phyloP scores from a whole-genome alignment of 768 basidiomycete species.

The Mycena filopes region DNA sequence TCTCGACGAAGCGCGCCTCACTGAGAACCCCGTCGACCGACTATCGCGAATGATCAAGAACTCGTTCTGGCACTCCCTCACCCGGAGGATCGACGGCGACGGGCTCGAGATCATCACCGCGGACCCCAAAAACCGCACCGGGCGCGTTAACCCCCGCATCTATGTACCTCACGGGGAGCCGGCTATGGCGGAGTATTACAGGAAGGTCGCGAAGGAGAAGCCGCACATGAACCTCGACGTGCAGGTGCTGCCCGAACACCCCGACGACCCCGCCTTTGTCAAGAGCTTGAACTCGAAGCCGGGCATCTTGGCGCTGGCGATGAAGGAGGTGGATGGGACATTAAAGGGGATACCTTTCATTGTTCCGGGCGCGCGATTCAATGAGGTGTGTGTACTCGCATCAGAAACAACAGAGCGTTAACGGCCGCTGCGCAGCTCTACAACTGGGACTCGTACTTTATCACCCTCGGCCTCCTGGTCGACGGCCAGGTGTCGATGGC shows the following conservation, averaged over 20 bases:
- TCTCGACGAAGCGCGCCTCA: constrained; percentile 97
- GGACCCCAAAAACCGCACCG: constrained; percentile 97
- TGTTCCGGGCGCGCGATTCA: constrained; percentile 95
- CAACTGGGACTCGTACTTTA: constrained; percentile 97
- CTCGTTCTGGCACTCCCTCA: constrained; percentile 98
- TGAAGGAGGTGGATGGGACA: constrained; percentile 89
- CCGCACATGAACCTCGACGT: constrained; percentile 96
- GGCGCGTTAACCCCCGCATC: constrained; percentile 89
- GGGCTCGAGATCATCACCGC: constrained; percentile 97
- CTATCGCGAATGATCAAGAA: constrained; percentile 97
- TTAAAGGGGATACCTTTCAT: constrained; percentile 96
- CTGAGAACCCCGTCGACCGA: constrained; percentile 97
- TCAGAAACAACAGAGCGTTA: constrained; percentile 7
- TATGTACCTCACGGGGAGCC: constrained; percentile 96
- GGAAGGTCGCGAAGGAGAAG: constrained; percentile 88
- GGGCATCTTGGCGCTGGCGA: constrained; percentile 93
- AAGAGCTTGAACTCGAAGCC: constrained; percentile 95
- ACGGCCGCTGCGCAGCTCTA: constrained; percentile 66
- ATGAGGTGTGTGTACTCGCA: constrained; percentile 72
- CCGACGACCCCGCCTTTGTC: constrained; percentile 89
- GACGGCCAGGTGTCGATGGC: constrained; percentile 96
- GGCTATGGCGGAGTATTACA: constrained; percentile 95
- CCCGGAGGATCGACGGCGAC: constrained; percentile 95
- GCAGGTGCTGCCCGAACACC: constrained; percentile 85
- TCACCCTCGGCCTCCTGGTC: constrained; percentile 91